Evolutionary conservation across 2,329 filamentous ascomycete genomes (phyloP), one percentile per base, ranked within the genome.

Genomic region (Xylaria sp.): DNA sequence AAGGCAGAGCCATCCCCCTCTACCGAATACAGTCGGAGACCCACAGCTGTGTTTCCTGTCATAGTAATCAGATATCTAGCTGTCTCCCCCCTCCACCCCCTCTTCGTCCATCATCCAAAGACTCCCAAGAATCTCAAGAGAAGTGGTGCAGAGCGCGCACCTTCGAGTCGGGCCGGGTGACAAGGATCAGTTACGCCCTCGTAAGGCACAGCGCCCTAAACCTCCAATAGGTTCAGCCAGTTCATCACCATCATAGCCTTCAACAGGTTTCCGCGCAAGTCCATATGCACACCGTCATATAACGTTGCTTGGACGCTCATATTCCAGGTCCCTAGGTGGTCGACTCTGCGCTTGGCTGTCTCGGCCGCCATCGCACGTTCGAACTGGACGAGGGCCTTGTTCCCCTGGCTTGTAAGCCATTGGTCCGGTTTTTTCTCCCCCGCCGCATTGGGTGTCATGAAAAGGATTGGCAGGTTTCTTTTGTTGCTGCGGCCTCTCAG

Each of bases 171-270:
- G 29, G 8, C 29, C 11, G 29, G 29, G 29, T 7, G n/a, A n/a
- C n/a, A 34, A 34, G 29, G 29, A 34, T 34, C 29, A 34, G 29
- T 34, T 3, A 22, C n/a, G 37, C 24, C 19, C 38, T 16, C 19
- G 19, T 7, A 16, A 39, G 37, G 44, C 37, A 18, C 19, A 26
- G 44, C 7, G 17, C 24, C 19, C 24, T 57, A 61, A 20, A n/a
- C 39, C 40, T 63, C 62, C 44, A 70, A 56, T 61, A 74, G 60
- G 56, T 72, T 69, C 59, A 79, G 60, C 76, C 76, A 79, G 56
- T 78, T 79, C 56, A 79, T 53, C 37, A 78, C 71, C 71, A 77
- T 78, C 75, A 78, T 79, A 4, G 76, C 75, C 64, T 79, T 79
- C 44, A 78, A 63, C 56, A 79, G 58, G 64, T 79, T 79, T 1